Conservation (phyloP, 2,329 filamentous ascomycete species). For the Penicillium sp. region DNA sequence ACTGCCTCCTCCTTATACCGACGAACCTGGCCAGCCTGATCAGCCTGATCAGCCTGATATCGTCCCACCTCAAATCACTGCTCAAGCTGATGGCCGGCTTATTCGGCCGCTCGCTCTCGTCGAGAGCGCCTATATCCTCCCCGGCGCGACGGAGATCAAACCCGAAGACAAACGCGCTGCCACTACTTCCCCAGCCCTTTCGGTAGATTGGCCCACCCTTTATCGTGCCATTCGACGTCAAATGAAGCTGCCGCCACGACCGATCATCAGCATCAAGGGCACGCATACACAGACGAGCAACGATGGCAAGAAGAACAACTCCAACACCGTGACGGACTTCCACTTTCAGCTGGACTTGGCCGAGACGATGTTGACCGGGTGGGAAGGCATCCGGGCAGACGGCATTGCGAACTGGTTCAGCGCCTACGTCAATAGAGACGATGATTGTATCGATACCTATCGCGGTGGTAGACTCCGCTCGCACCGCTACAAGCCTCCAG, state of each 20-base stretch:
- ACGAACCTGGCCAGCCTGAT: conserved; percentile 15
- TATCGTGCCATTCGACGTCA: conserved; percentile 20
- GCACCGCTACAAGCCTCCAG: conserved; percentile 17
- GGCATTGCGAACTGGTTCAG: conserved; percentile 13
- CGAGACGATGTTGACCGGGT: conserved; percentile 28
- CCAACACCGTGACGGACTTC: conserved; percentile 21
- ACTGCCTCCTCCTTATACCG: conserved; percentile 28
- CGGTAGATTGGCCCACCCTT: conserved; percentile 16
- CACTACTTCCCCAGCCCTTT: conserved; percentile 19
- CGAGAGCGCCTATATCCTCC: conserved; percentile 24
- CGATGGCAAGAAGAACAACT: conserved; percentile 18
- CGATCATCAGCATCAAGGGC: conserved; percentile 21
- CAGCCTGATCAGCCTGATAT: not conserved
- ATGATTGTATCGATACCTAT: conserved; percentile 14
- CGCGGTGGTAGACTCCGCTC: conserved; percentile 25
- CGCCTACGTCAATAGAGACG: conserved; percentile 16
- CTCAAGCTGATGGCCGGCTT: not conserved
- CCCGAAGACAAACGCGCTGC: conserved; percentile 13
- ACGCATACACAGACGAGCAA: conserved; percentile 19
- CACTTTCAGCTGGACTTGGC: conserved; percentile 26
- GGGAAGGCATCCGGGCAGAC: conserved; percentile 15
- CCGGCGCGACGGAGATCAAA: conserved; percentile 11
- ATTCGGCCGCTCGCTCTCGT: conserved; percentile 18
- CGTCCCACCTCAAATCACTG: not conserved
- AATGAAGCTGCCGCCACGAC: conserved; percentile 25